Conservation (phyloP, 192 early-diverging fungal genomes). For the Linnemannia elongata region DNA sequence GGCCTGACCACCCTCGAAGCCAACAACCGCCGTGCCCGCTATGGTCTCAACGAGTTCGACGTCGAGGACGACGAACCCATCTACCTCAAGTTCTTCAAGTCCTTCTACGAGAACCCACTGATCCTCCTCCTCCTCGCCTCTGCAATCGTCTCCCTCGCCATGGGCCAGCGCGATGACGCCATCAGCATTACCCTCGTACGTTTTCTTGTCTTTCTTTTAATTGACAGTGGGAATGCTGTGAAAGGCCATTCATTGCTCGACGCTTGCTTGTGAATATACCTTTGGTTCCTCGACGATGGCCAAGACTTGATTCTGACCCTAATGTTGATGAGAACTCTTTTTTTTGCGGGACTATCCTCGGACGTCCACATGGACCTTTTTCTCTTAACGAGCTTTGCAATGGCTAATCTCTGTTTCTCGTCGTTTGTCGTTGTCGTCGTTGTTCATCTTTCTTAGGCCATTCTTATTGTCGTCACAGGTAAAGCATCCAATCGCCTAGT, state of each 20-base stretch:
- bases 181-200: conserved; percentile 83
- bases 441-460: conserved; percentile 35
- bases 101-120: conserved; percentile 86
- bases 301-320: neutral
- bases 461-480: conserved; percentile 62
- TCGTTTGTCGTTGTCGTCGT: neutral
- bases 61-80: conserved; percentile 75
- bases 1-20: conserved; percentile 64
- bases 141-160: conserved; percentile 75
- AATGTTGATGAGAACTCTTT: neutral
- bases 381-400: neutral
- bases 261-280: neutral
- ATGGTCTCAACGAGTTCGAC: conserved; percentile 80
- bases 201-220: neutral
- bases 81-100: conserved; percentile 82
- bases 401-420: neutral
- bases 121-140: conserved; percentile 84
- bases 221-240: neutral
- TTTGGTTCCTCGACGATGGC: neutral
- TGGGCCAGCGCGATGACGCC: conserved; percentile 89
- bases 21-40: conserved; percentile 50
- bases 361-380: neutral
- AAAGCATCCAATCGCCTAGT: conserved; percentile 4
- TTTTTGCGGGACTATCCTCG: neutral
- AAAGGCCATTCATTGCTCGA: neutral